phyloP scores from a whole-genome alignment of 768 basidiomycete species.

The Suillus clintonianus region DNA sequence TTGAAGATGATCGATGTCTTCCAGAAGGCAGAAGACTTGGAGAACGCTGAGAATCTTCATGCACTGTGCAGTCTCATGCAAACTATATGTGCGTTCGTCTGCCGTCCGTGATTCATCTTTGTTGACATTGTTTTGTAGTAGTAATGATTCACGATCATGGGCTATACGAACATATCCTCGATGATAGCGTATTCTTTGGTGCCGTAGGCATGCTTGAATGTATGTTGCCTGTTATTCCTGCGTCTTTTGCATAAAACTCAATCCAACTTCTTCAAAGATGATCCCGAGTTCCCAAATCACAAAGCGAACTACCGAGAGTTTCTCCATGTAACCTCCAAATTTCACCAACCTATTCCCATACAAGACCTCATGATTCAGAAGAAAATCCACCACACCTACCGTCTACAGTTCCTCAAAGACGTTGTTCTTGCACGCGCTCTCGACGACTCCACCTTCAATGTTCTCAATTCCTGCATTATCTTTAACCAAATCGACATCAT shows the following conservation, averaged over 20 bases:
- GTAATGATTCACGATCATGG: constrained; percentile 94
- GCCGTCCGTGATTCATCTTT: neutral
- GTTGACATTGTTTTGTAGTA: constrained; percentile 48
- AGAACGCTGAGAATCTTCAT: constrained; percentile 88
- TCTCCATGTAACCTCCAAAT: constrained; percentile 77
- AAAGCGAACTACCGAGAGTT: constrained; percentile 98
- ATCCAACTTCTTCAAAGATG: constrained; percentile 56
- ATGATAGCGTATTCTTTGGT: constrained; percentile 89
- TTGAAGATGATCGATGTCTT: constrained; percentile 83
- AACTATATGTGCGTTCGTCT: constrained; percentile 72
- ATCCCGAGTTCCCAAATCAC: constrained; percentile 94
- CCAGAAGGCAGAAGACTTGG: constrained; percentile 88
- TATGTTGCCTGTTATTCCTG: constrained; percentile 40
- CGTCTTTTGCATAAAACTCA: constrained; percentile 12
- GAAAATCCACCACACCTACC: constrained; percentile 97
- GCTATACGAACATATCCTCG: constrained; percentile 92
- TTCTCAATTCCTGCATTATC: constrained; percentile 95
- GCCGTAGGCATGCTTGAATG: constrained; percentile 98
- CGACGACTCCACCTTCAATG: constrained; percentile 96
- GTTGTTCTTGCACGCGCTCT: constrained; percentile 93
- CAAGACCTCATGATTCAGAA: constrained; percentile 71
- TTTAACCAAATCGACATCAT: constrained; percentile 99
- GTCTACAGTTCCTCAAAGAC: constrained; percentile 96
- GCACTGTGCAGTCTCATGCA: constrained; percentile 91
- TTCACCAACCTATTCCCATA: constrained; percentile 88